Evolutionary conservation across 108 stramenopile species (phyloP).

Genomic region (Cylindrotheca fusiformis): DNA sequence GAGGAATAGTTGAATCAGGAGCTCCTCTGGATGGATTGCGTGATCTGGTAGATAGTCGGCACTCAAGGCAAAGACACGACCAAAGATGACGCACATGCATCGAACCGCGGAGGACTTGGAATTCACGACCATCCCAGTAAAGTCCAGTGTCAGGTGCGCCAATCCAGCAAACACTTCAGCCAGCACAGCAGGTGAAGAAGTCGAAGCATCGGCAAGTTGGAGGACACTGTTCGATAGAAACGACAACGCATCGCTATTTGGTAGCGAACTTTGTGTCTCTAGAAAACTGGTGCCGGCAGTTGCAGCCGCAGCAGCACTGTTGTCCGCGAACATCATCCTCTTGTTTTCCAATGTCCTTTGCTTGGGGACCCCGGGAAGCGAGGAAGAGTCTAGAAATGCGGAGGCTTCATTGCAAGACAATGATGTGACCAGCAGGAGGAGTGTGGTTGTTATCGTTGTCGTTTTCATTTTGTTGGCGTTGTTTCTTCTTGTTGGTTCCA

Average conservation of each 20-base stretch:
- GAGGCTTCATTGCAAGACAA: too few species aligned
- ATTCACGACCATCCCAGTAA: conserved; percentile 21
- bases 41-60: conserved; percentile 42
- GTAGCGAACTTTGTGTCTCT: not conserved
- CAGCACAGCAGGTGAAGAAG: conserved; percentile 19
- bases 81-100: conserved; percentile 12
- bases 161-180: conserved; percentile 32
- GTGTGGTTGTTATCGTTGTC: too few species aligned
- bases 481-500: too few species aligned
- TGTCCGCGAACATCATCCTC: too few species aligned
- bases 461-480: too few species aligned
- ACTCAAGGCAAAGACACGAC: conserved; percentile 31
- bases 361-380: too few species aligned
- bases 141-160: conserved; percentile 43
- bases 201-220: not conserved
- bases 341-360: too few species aligned
- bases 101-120: conserved; percentile 11
- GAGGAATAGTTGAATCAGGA: conserved; percentile 35
- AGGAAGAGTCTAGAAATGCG: too few species aligned
- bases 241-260: not conserved
- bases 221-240: not conserved
- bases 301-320: not conserved
- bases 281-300: not conserved
- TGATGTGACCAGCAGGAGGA: too few species aligned
- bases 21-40: conserved; percentile 26